Conservation (phyloP, 371 early-diverging fungal species). For the Fennellomyces sp. region DNA sequence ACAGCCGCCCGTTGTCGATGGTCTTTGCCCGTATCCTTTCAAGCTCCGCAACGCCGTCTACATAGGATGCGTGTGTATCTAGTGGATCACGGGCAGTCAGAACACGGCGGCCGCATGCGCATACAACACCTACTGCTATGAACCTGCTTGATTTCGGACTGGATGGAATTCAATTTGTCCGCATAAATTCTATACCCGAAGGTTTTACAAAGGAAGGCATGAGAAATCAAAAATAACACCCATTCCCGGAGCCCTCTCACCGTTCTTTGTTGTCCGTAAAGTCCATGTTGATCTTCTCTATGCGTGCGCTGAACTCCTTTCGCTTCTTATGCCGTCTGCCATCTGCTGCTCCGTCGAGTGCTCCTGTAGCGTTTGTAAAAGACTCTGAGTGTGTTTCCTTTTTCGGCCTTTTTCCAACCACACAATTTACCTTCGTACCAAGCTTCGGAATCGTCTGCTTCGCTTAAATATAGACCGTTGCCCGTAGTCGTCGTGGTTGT, state of each 20-base stretch:
- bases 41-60: constrained; percentile 64
- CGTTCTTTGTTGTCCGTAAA: constrained; percentile 44
- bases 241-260: constrained; percentile 26
- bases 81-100: background rate
- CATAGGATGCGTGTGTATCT: constrained; percentile 73
- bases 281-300: constrained; percentile 41
- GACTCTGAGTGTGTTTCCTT: background rate
- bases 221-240: constrained; percentile 2
- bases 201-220: constrained; percentile 2
- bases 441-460: constrained; percentile 21
- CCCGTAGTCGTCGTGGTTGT: background rate
- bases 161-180: constrained; percentile 28
- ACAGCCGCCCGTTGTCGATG: constrained; percentile 58
- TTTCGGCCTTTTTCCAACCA: background rate
- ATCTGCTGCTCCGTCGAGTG: constrained; percentile 25
- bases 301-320: constrained; percentile 36
- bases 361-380: background rate
- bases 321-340: constrained; percentile 33
- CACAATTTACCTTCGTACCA: constrained; percentile 22
- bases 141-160: constrained; percentile 31
- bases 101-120: too few species aligned
- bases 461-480: constrained; percentile 10
- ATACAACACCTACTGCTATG: constrained; percentile 36
- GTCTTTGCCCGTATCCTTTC: constrained; percentile 56
- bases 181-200: constrained; percentile 24